These are phyloP conservation scores for Neonothopanus nambi DNA, from an alignment of 1,284 basidiomycete species.

Conservation along the genomic window DNA sequence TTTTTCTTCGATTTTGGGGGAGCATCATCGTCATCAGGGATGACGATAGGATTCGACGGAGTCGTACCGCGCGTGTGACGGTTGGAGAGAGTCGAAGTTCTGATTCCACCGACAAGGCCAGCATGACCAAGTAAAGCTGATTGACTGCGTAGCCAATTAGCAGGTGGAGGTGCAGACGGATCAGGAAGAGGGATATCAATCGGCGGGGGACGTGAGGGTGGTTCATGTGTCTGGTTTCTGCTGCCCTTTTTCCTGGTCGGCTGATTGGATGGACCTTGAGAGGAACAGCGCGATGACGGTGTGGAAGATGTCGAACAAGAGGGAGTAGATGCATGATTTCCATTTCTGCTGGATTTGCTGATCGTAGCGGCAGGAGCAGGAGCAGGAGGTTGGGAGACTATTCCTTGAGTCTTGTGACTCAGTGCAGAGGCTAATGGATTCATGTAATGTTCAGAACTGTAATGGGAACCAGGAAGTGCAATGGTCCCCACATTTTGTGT, in stretches of 20 bases:
- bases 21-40: constrained; percentile 56
- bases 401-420: constrained; percentile 35
- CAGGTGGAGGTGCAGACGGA: constrained; percentile 57
- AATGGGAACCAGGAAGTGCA: constrained; percentile 92
- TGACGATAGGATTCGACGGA: constrained; percentile 63
- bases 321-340: constrained; percentile 12
- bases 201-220: constrained; percentile 35
- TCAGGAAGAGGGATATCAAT: constrained; percentile 62
- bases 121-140: constrained; percentile 68
- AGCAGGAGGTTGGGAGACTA: constrained; percentile 42
- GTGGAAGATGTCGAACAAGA: constrained; percentile 10
- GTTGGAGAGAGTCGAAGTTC: constrained; percentile 50
- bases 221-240: constrained; percentile 26
- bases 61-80: constrained; percentile 50
- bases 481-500: constrained; percentile 88
- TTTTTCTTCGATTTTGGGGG: constrained; percentile 8
- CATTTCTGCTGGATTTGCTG: background rate
- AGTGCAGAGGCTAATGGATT: constrained; percentile 69
- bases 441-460: constrained; percentile 78
- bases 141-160: constrained; percentile 72
- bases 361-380: background rate
- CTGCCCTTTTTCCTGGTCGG: constrained; percentile 28
- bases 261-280: constrained; percentile 2
- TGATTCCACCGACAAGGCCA: constrained; percentile 64
- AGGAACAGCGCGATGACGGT: constrained; percentile 12